Evolutionary conservation across 139 green algal species (phyloP), one percentile per base, ranked within the genome.

Genomic region (Asterochloris sp.): DNA sequence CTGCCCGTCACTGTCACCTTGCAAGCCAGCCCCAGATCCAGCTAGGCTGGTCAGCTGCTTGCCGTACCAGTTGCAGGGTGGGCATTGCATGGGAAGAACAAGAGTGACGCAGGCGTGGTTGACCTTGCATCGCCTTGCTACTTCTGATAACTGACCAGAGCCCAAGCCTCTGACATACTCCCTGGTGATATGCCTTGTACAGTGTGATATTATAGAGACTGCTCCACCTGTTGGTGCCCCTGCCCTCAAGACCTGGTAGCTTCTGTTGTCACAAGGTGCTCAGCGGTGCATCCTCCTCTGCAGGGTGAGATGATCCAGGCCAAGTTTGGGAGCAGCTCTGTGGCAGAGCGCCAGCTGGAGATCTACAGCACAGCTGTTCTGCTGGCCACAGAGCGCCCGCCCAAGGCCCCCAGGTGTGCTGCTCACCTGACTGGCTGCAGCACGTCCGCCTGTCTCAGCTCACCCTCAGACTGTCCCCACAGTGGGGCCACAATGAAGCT

Each of bases 321-420:
- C 82, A 98, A 98, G 89, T 98, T 99, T 89, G 96, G 96, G 38
- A 92, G 96, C 77, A 87, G 89, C n/a, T 87, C 88, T 10, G 91
- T 98, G 73, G 97, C 96, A 21, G 83, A 93, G 77, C 87, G 91
- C 74, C 92, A 95, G 87, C 86, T 98, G 85, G 94, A 98, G 88
- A 92, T 94, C 26, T 97, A 94, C 88, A 94, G 89, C 78, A 96
- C 89, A 26, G 90, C 92, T 2, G 89, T 96, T 63, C 92, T 98
- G 78, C 82, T 92, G 73, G 91, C 95, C 11, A 94, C 92, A 0
- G 78, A 96, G 74, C 79, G 85, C 23, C 96, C 96, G 17, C 90
- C 90, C 29, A 84, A 74, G 28, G 83, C 90, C 0, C 87, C 92
- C 6, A 83, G 83, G 13, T 47, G 82, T 16, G 69, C 66, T 38